phyloP scores from a whole-genome alignment of 805 yeast species.

The Sugiyamaella boreocaroliniensis region DNA sequence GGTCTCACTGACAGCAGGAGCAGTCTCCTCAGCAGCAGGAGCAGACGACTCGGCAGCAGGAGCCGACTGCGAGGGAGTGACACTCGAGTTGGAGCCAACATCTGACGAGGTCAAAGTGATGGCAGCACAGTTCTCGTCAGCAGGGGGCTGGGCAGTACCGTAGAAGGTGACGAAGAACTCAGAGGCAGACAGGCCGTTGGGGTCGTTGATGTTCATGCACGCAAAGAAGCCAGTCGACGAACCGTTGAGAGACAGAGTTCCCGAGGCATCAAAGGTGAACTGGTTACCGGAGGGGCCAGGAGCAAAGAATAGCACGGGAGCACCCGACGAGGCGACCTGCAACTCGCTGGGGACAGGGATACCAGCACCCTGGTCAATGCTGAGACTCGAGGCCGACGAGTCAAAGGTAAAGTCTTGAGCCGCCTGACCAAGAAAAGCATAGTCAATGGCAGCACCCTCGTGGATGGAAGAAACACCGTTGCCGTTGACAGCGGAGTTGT shows the following conservation, averaged over 20 bases:
- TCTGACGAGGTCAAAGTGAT: constrained; percentile 1
- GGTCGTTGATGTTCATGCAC: constrained; percentile 38
- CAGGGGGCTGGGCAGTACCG: constrained; percentile 1
- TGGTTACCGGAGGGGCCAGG: not conserved
- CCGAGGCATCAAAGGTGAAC: constrained; percentile 19
- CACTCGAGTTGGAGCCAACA: constrained; percentile 7
- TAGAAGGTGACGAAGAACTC: constrained; percentile 28
- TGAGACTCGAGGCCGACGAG: not conserved
- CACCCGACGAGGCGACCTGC: not conserved
- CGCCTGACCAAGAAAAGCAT: constrained; percentile 20
- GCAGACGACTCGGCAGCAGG: constrained; percentile 1
- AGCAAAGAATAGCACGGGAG: not conserved
- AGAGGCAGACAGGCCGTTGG: constrained; percentile 34
- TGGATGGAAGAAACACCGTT: constrained; percentile 24
- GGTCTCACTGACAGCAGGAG: constrained; percentile 6
- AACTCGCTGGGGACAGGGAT: not conserved
- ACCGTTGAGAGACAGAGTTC: constrained; percentile 2
- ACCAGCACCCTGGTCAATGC: not conserved
- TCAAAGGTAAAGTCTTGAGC: not conserved
- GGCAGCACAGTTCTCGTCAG: constrained; percentile 1
- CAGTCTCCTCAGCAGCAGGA: not conserved
- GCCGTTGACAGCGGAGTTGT: not conserved
- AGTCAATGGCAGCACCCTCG: constrained; percentile 42
- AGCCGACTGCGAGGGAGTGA: not conserved
- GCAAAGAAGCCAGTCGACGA: constrained; percentile 29